These are phyloP conservation scores for Tetraselmis chui DNA, from an alignment of 139 green algal genomes.

Conservation along the genomic window DNA sequence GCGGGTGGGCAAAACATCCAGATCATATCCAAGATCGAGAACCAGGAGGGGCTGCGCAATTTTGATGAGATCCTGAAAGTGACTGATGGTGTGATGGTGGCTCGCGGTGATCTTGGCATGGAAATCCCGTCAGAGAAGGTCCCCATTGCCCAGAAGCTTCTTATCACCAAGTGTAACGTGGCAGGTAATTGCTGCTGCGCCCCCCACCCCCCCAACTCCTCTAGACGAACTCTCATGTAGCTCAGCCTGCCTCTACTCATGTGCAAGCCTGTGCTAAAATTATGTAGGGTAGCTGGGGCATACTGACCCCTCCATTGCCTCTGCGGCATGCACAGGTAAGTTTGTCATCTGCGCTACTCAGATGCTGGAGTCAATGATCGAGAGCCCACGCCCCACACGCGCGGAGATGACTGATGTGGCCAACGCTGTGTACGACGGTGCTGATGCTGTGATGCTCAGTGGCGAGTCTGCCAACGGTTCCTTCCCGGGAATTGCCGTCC, in stretches of 20 bases:
- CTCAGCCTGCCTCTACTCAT: too few species aligned
- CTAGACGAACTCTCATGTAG: too few species aligned
- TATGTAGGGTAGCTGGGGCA: too few species aligned
- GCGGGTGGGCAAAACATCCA: conserved; percentile 36
- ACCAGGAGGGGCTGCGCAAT: conserved; percentile 49
- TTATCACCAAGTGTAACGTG: conserved; percentile 66
- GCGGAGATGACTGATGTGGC: conserved; percentile 38
- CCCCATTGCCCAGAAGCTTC: conserved; percentile 54
- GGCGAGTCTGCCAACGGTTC: conserved; percentile 25
- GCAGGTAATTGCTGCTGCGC: conserved; percentile 1
- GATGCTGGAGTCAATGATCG: conserved; percentile 39
- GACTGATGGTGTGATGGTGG: conserved; percentile 35
- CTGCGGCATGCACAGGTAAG: conserved; percentile 14
- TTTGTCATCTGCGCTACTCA: conserved; percentile 30
- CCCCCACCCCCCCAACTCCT: too few species aligned
- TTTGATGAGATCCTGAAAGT: conserved; percentile 59
- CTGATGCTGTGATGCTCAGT: conserved; percentile 26
- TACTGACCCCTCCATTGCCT: background rate
- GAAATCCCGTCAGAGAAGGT: conserved; percentile 52
- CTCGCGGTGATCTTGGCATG: conserved; percentile 62
- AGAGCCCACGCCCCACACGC: conserved; percentile 25
- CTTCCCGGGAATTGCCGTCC: conserved; percentile 23
- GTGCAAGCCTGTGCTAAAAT: too few species aligned
- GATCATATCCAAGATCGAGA: conserved; percentile 74
- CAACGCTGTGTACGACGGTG: conserved; percentile 38